A percentile compares a stretch with the other conserved stretches of the same genome.
phyloP scores from a whole-genome alignment of 2,329 filamentous ascomycete genomes.

The Xylaria sp. region DNA sequence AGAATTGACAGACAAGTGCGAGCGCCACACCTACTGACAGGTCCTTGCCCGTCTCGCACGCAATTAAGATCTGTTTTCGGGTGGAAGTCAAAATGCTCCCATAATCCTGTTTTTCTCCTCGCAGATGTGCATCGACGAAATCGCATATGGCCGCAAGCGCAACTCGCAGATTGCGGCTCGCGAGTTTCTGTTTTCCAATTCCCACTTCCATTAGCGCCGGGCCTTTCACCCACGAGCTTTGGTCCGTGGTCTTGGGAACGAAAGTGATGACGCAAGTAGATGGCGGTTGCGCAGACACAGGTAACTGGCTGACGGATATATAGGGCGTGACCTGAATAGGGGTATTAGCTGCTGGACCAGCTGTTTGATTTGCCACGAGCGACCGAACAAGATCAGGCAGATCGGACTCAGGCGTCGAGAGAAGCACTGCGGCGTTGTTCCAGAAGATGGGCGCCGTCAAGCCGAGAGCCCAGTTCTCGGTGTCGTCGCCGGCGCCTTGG shows the following conservation, averaged over 20 bases:
- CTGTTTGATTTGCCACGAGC: slow-evolving; percentile 53
- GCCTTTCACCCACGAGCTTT: slow-evolving; percentile 56
- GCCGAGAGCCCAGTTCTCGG: slow-evolving; percentile 89
- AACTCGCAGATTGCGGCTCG: slow-evolving; percentile 82
- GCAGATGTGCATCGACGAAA: slow-evolving; percentile 62
- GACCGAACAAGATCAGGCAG: slow-evolving; percentile 61
- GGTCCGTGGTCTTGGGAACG: slow-evolving; percentile 56
- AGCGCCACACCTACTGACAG: slow-evolving; percentile 82
- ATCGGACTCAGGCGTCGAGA: slow-evolving; percentile 74
- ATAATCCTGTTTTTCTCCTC: not conserved
- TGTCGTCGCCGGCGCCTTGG: slow-evolving; percentile 94
- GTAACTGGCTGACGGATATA: slow-evolving; percentile 46
- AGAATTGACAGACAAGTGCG: slow-evolving; percentile 78
- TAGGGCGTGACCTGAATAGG: slow-evolving; percentile 51
- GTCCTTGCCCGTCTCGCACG: slow-evolving; percentile 83
- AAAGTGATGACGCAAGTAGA: slow-evolving; percentile 58
- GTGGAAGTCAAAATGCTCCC: not conserved
- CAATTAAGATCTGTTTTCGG: slow-evolving; percentile 62
- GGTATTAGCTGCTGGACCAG: slow-evolving; percentile 50
- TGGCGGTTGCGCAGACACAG: slow-evolving; percentile 28
- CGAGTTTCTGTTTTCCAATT: slow-evolving; percentile 75
- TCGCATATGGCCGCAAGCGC: slow-evolving; percentile 72
- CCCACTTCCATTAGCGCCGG: slow-evolving; percentile 65
- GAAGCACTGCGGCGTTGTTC: slow-evolving; percentile 70
- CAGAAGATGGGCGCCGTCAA: slow-evolving; percentile 85